Conservation (phyloP, 345 rosid genomes). For the Chamaenerion angustifolium region DNA sequence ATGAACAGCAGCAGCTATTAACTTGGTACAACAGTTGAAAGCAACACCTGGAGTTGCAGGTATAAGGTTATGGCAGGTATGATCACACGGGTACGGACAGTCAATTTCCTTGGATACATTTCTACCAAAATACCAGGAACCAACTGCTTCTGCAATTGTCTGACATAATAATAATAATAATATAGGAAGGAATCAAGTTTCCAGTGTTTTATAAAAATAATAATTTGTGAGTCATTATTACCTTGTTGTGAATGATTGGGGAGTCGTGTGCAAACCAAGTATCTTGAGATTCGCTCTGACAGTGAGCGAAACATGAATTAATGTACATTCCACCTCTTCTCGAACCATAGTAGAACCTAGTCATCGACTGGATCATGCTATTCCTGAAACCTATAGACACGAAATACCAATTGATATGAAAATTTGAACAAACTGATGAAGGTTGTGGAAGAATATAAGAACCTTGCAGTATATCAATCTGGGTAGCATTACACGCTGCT, state of each 20-base stretch:
- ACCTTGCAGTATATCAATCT: conserved; percentile 62
- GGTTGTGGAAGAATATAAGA: neutral
- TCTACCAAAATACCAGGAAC: conserved; percentile 85
- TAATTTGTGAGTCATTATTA: conserved; percentile 3
- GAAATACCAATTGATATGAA: neutral
- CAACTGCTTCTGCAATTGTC: conserved; percentile 78
- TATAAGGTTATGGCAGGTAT: conserved; percentile 57
- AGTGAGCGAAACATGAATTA: conserved; percentile 93
- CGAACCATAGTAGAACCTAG: conserved; percentile 27
- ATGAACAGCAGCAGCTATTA: too few relatives aligned
- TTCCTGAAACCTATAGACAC: conserved; percentile 47
- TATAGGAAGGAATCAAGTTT: neutral
- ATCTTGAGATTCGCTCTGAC: conserved; percentile 76
- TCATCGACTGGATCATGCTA: conserved; percentile 50
- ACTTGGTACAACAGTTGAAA: neutral
- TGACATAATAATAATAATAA: conserved; percentile 11
- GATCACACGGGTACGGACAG: conserved; percentile 71
- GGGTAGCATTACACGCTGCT: conserved; percentile 36
- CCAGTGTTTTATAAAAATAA: too few relatives aligned
- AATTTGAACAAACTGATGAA: neutral
- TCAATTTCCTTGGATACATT: conserved; percentile 39
- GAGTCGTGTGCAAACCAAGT: conserved; percentile 80
- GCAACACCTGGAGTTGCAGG: conserved; percentile 21
- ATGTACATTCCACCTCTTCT: conserved; percentile 62
- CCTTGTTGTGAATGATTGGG: conserved; percentile 63